Conservation (phyloP, 805 yeast species). For the Sporopachydermia lactativora region DNA sequence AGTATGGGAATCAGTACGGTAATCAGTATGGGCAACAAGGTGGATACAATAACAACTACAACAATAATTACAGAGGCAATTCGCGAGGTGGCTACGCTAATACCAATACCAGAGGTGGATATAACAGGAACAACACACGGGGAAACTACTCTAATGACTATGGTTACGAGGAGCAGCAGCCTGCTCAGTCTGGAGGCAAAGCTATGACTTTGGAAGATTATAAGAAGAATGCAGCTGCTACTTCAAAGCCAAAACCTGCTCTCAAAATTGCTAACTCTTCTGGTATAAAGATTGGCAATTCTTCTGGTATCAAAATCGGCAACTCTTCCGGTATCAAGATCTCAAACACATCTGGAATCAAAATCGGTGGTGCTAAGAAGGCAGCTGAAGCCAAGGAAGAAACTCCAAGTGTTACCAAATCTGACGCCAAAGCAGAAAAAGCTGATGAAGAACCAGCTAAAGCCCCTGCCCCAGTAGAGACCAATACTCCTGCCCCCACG, state of each 20-base stretch:
- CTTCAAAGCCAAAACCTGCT: slow-evolving; percentile 29
- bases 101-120: slow-evolving; percentile 14
- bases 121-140: slow-evolving; percentile 12
- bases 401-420: slow-evolving; percentile 10
- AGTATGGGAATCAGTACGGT: slow-evolving; percentile 14
- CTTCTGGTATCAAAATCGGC: slow-evolving; percentile 25
- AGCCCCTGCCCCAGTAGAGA: slow-evolving; percentile 9
- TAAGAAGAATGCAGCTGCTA: slow-evolving; percentile 33
- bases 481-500: slow-evolving; percentile 12
- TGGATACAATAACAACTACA: slow-evolving; percentile 13
- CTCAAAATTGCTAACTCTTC: slow-evolving; percentile 54
- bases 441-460: slow-evolving; percentile 13
- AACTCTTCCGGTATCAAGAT: slow-evolving; percentile 14
- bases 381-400: slow-evolving; percentile 16
- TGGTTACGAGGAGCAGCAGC: slow-evolving; percentile 14
- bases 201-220: slow-evolving; percentile 76
- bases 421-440: slow-evolving; percentile 10
- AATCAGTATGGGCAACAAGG: slow-evolving; percentile 11
- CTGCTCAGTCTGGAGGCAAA: slow-evolving; percentile 17
- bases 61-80: slow-evolving; percentile 12
- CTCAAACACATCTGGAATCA: slow-evolving; percentile 14
- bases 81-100: not conserved
- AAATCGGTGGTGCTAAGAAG: slow-evolving; percentile 17
- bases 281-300: slow-evolving; percentile 45
- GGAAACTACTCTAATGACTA: slow-evolving; percentile 11